Base-by-base conservation (phyloP, 768 basidiomycete genomes). In the Rhodotorula babjevae region DNA sequence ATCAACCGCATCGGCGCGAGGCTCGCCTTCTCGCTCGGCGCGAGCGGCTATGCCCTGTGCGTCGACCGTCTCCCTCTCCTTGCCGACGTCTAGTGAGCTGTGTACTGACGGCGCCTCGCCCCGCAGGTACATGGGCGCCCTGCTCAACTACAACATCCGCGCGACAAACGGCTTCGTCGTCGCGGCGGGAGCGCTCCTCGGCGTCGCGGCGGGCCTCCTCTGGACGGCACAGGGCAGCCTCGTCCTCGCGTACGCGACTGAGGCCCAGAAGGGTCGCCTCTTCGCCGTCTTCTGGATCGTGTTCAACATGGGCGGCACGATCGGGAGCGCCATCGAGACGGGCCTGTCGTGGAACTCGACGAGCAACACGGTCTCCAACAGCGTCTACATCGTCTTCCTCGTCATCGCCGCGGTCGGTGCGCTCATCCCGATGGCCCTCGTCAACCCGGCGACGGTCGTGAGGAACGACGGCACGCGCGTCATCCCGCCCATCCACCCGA, bases 181-280 rank as follows among this genome's bases (percentile, higher is more conserved):
- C 73, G 85, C 83, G 27, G 84, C 89, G 6, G 91, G 73, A 4
- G 73, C 73, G 16, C 33, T 75, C 18, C 61, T 91, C 27, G 91
- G 91, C 27, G 73, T 90, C 61, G 90, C 88, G 77, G 90, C 86
- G 23, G 85, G 84, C 25, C 78, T 92, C 57, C 82, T 92, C 15
- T 92, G 91, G 91, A 88, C 90, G 1, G 89, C 90, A 0, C 90
- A 92, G 77, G 91, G 90, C n/a, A 88, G 87, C 27, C 82, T 92
- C 70, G 91, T 92, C 87, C 82, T 93, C 80, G 86, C 89, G 10
- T 92, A 92, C 80, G 89, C 90, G 0, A 90, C 89, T 0, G 79
- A 78, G 55, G 23, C 10, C 10, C 68, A 67, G 15, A 75, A 75
- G 27, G 74, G 69, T 5, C 50, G 70, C 3, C 44, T 57, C 23